Evolutionary conservation across 2,329 filamentous ascomycete genomes (phyloP).

Genomic region (Graphiopsis chlorocephala): DNA sequence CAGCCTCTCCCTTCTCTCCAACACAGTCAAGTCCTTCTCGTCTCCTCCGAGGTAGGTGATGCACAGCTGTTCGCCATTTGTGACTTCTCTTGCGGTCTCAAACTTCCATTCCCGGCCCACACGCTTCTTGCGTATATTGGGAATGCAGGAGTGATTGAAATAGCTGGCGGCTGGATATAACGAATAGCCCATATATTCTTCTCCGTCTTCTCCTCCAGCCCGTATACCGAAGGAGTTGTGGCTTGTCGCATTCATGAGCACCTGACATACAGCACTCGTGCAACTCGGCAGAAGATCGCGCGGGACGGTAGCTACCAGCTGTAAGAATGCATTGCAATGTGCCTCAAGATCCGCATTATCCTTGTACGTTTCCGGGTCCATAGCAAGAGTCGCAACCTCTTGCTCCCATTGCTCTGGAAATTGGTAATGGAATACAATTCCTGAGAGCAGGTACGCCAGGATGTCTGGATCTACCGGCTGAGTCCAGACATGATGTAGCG

Average conservation of each 20-base stretch:
- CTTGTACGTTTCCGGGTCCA: conserved; percentile 43
- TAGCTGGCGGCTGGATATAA: conserved; percentile 48
- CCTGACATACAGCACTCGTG: conserved; percentile 36
- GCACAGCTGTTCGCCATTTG: conserved; percentile 43
- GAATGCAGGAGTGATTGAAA: conserved; percentile 49
- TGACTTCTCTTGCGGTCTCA: conserved; percentile 35
- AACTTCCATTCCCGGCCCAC: conserved; percentile 44
- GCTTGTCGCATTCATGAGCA: conserved; percentile 40
- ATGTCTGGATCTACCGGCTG: conserved; percentile 34
- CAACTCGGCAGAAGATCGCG: conserved; percentile 33
- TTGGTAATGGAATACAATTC: conserved; percentile 35
- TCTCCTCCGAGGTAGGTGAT: conserved; percentile 51
- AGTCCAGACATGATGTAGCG: conserved; percentile 15
- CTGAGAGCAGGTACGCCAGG: conserved; percentile 44
- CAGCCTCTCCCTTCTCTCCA: conserved; percentile 38
- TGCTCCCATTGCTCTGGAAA: conserved; percentile 32
- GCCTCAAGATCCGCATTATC: conserved; percentile 39
- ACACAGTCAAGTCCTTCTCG: conserved; percentile 39
- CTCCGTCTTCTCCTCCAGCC: conserved; percentile 40
- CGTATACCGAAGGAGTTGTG: conserved; percentile 50
- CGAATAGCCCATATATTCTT: conserved; percentile 49
- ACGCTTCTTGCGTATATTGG: conserved; percentile 44
- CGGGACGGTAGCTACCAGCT: conserved; percentile 43
- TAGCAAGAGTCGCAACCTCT: conserved; percentile 38
- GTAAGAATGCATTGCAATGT: conserved; percentile 42